Base-by-base conservation (phyloP, 441 rosid genomes). In the Bruguiera hainesii region DNA sequence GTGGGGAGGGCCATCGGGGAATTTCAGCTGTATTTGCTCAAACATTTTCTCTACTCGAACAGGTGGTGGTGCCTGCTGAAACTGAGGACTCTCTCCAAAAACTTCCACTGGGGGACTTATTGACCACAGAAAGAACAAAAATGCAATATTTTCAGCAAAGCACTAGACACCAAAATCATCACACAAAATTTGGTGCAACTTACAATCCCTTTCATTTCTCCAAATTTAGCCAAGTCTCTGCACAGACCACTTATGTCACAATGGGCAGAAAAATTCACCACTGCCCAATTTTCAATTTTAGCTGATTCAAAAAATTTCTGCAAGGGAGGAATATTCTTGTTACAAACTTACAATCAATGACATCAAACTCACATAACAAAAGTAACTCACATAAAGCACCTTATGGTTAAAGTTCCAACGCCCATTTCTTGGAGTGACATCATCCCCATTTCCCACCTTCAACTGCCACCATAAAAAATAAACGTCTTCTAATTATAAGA, bases 381-480 rank as follows among this genome's bases (percentile, higher is more conserved):
- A 51, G 64, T 33, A 42, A 74, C 3, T 65, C 30, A 30, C 6
- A 42, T 69, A 59, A 2, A 15, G 25, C 62, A 87, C 97, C 92
- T 88, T 88, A 33, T 85, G 70, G 74, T 81, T 90, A 67, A 90
- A 86, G 68, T 79, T 90, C 92, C 97, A 88, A 4, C 92, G 85
- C 28, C 92, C 95, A 56, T 85, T 88, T 69, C 87, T 75, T 0
- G 94, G 92, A 52, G 77, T 70, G 11, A 80, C 55, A 65, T 88
- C 92, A 23, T 80, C 89, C 20, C 90, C 94, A 3, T 86, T 78
- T 50, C 94, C 92, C n/a, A 76, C 81, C 79, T 84, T 90, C 72
- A 90, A 75, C 96, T 90, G 82, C 64, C 56, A 66, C 62, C n/a
- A 68, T 69, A 64, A 68, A 70, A 63, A 62, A 65, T 68, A 66